phyloP scores from a whole-genome alignment of 495 filamentous ascomycete species.

The Aspergillus taichungensis region DNA sequence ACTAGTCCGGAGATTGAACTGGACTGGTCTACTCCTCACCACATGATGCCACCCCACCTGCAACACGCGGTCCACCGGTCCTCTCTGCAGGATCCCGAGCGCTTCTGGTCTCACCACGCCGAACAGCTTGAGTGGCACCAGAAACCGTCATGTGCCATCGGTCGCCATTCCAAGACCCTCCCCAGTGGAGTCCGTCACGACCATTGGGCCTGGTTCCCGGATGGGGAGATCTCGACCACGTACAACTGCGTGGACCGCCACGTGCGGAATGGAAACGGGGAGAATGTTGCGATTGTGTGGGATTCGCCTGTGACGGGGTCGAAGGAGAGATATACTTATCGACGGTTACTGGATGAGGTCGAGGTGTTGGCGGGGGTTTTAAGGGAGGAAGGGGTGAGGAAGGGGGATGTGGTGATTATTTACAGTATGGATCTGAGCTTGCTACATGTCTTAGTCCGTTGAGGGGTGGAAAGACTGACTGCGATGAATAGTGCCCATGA shows the following conservation, averaged over 20 bases:
- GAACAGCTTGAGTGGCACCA: constrained; percentile 72
- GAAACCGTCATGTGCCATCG: constrained; percentile 39
- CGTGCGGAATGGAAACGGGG: constrained; percentile 65
- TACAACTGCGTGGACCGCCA: constrained; percentile 90
- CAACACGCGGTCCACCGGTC: constrained; percentile 31
- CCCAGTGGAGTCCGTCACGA: constrained; percentile 39
- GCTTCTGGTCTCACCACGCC: constrained; percentile 74
- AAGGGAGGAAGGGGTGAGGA: constrained; percentile 71
- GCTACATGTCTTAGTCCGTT: neutral
- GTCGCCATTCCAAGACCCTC: constrained; percentile 38
- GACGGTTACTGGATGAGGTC: constrained; percentile 69
- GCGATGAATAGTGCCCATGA: constrained; percentile 73
- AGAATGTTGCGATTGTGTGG: constrained; percentile 69
- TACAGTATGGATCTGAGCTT: constrained; percentile 55
- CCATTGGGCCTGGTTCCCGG: constrained; percentile 83
- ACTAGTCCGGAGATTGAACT: neutral
- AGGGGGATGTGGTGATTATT: constrained; percentile 84
- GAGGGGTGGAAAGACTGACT: neutral
- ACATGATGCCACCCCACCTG: constrained; percentile 14
- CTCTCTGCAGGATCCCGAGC: constrained; percentile 46
- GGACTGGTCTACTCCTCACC: neutral
- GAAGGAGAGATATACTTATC: constrained; percentile 65
- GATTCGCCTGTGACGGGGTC: constrained; percentile 77
- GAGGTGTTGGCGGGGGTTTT: constrained; percentile 76
- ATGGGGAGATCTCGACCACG: constrained; percentile 78